Percentiles rank a stretch among this genome's conserved stretches.
These are phyloP conservation scores for Anthracocystis panici-leucophaei DNA, from an alignment of 1,284 basidiomycete species.

Conservation along the genomic window DNA sequence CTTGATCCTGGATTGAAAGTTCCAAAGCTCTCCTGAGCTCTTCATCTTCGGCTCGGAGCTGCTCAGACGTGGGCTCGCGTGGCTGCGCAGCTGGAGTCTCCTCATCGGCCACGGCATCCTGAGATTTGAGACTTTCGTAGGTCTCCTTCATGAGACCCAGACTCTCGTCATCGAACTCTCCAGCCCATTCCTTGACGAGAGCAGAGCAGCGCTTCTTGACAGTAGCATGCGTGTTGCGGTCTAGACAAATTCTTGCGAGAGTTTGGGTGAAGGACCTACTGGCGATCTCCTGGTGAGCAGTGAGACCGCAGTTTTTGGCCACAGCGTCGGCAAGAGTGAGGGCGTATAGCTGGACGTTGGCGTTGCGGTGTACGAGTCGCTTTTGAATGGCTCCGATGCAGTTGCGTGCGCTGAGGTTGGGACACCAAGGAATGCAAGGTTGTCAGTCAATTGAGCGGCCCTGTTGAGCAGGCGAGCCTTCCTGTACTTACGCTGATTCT, in stretches of 20 bases:
- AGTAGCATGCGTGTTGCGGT: conserved; percentile 91
- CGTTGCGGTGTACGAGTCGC: conserved; percentile 90
- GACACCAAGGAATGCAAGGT: background rate
- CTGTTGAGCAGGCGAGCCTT: background rate
- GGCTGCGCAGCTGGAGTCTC: conserved; percentile 13
- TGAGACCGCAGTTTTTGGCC: conserved; percentile 88
- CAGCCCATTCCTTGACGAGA: conserved; percentile 85
- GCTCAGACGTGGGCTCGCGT: conserved; percentile 51
- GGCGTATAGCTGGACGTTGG: conserved; percentile 95
- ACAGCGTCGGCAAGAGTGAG: conserved; percentile 73
- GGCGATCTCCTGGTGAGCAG: conserved; percentile 87
- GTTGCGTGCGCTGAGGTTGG: conserved; percentile 79
- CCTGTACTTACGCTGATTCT: conserved; percentile 45
- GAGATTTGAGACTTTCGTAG: conserved; percentile 82
- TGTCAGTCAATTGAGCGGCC: background rate
- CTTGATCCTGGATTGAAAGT: conserved; percentile 64
- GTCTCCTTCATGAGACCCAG: conserved; percentile 92
- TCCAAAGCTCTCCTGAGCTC: conserved; percentile 66
- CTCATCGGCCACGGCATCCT: conserved; percentile 70
- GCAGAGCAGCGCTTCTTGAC: conserved; percentile 82
- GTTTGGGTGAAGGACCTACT: conserved; percentile 90
- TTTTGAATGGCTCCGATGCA: conserved; percentile 88
- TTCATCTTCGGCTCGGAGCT: conserved; percentile 65
- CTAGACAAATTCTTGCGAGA: conserved; percentile 84
- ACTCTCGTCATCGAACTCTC: conserved; percentile 79